A percentile compares a stretch with the other conserved stretches of the same genome.
These are phyloP conservation scores for Coprinellus aureogranulatus DNA, from an alignment of 768 basidiomycete genomes.

Conservation along the genomic window DNA sequence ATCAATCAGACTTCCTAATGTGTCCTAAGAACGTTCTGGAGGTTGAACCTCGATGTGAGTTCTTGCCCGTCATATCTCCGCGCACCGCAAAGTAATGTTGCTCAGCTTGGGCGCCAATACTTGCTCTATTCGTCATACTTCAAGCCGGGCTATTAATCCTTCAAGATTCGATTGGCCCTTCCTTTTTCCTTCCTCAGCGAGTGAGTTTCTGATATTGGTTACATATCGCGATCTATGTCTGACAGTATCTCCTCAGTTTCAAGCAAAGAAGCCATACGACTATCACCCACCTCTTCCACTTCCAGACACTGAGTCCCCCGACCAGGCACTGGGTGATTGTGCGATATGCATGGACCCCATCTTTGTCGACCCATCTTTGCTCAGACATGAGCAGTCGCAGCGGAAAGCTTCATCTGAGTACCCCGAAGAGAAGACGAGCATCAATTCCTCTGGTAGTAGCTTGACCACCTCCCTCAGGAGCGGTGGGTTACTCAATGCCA, in stretches of 20 bases:
- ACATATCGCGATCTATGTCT: no score
- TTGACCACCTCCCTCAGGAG: not conserved
- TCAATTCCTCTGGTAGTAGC: no score
- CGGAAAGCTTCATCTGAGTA: conserved; percentile 30
- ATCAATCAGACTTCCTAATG: conserved; percentile 64
- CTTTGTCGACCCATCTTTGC: conserved; percentile 43
- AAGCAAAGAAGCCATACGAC: conserved; percentile 63
- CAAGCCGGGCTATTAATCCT: conserved; percentile 64
- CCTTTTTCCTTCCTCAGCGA: conserved; percentile 76
- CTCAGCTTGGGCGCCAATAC: conserved; percentile 62
- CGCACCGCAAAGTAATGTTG: no score
- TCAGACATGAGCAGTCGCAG: conserved; percentile 28
- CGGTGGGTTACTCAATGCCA: conserved; percentile 37
- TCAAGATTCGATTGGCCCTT: conserved; percentile 75
- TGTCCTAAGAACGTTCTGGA: conserved; percentile 88
- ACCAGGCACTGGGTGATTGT: conserved; percentile 80
- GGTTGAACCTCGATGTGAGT: conserved; percentile 68
- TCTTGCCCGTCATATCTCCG: not conserved
- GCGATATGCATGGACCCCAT: conserved; percentile 94
- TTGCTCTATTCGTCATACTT: conserved; percentile 57
- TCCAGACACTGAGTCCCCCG: conserved; percentile 71
- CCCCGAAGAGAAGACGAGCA: conserved; percentile 18
- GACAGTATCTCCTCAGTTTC: no score
- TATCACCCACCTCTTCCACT: conserved; percentile 80
- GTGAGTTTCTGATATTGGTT: conserved; percentile 45